Conservation (phyloP, 2,329 filamentous ascomycete species). For the Lecanicillium sp. region DNA sequence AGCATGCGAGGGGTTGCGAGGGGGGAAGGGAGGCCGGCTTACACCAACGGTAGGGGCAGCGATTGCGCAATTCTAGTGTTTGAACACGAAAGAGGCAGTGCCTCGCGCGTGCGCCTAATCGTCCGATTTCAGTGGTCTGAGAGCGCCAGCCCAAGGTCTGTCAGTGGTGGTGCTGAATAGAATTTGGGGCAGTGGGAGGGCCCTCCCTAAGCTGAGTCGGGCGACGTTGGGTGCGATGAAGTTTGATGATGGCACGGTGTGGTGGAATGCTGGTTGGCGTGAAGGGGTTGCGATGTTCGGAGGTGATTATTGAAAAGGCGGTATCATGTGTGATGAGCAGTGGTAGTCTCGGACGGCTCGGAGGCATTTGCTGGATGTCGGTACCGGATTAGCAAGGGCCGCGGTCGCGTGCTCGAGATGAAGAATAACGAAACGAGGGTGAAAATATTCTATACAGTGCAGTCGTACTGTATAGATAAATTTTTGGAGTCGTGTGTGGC, state of each 20-base stretch:
- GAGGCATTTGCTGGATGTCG: slow-evolving; percentile 9
- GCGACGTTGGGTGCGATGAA: no score
- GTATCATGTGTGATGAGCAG: not conserved
- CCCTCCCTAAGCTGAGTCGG: no score
- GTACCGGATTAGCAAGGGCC: not conserved
- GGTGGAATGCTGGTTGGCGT: not conserved
- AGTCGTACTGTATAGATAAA: slow-evolving; percentile 7
- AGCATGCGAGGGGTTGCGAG: not conserved
- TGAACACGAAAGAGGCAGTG: slow-evolving; percentile 11
- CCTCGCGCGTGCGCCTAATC: slow-evolving; percentile 9
- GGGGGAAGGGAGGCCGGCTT: not conserved
- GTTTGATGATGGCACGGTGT: not conserved
- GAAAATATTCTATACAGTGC: slow-evolving; percentile 10
- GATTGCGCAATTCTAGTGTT: slow-evolving; percentile 12
- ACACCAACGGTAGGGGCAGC: not conserved
- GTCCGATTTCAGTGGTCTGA: slow-evolving; percentile 8
- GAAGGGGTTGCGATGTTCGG: not conserved
- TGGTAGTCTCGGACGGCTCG: slow-evolving; percentile 11
- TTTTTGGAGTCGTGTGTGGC: slow-evolving; percentile 3
- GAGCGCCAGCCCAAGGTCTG: no score
- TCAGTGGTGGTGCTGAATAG: no score
- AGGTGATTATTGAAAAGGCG: not conserved
- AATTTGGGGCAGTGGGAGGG: no score
- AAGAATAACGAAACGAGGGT: slow-evolving; percentile 8
- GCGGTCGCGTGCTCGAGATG: slow-evolving; percentile 11